Evolutionary conservation across 148 eudicot species (phyloP).

Genomic region (Chenopodium album): DNA sequence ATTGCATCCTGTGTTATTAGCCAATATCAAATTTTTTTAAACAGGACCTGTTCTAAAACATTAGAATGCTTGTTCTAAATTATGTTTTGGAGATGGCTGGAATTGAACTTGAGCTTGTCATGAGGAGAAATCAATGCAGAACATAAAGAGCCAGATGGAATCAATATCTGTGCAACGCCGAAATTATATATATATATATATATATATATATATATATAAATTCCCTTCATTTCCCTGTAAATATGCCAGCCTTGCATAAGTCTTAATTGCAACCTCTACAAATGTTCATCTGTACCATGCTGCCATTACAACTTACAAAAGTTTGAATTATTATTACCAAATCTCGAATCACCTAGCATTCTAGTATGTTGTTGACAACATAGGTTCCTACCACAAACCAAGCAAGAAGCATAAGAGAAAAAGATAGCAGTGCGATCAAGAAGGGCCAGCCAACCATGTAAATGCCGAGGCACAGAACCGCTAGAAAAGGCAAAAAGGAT

Average conservation of each 20-base stretch:
- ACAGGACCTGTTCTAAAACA: too few species aligned
- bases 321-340: not conserved
- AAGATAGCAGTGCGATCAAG: conserved; percentile 52
- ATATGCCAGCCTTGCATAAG: not conserved
- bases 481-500: conserved; percentile 64
- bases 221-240: not conserved
- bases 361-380: conserved; percentile 42
- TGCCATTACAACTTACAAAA: not conserved
- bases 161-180: too few species aligned
- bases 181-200: too few species aligned
- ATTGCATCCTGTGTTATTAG: too few species aligned
- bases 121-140: too few species aligned
- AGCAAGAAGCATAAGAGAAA: conserved; percentile 44
- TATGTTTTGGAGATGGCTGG: too few species aligned
- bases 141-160: too few species aligned
- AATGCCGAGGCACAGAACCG: conserved; percentile 65
- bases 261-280: not conserved
- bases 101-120: too few species aligned
- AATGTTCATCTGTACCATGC: not conserved
- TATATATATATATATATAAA: too few species aligned
- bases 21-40: too few species aligned
- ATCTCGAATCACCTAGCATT: conserved; percentile 27
- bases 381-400: conserved; percentile 67
- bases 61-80: too few species aligned
- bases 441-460: conserved; percentile 84